Evolutionary conservation across 768 basidiomycete species (phyloP), one percentile per base, ranked within the genome.

Genomic region (Suillus luteus): DNA sequence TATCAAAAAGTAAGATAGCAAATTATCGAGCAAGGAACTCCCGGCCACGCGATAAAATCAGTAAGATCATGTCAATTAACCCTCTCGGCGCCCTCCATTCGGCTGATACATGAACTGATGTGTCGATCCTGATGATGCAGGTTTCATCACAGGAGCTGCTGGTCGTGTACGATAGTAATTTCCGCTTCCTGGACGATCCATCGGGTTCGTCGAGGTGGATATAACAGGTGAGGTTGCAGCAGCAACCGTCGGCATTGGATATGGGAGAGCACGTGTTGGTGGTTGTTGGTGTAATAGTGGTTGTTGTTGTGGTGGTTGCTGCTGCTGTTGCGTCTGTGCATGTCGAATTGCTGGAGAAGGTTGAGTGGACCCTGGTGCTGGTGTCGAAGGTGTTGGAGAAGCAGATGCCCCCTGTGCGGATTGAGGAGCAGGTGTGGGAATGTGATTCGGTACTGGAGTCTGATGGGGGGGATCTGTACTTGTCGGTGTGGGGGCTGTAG

Each of bases 231-330:
- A 84, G 0, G 86, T 85, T 52, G 81, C 81, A 11, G 81, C 85
- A 1, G 89, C 88, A 37, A 90, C 83, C 1, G 86, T 89, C 1
- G 89, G 89, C 87, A 90, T 89, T 7, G 89, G 87, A 83, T 86
- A 91, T 5, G 88, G 87, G 57, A 86, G 52, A 54, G 68, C 70
- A 52, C 64, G 71, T 33, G 76, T 69, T 1, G 73, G 65, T 17
- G 67, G 19, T 7, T 55, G 79, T 52, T 12, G 75, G 55, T 41
- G 75, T 63, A 35, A 58, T 40, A 15, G 59, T 12, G 66, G 61
- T 24, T 61, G 67, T 14, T 24, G 52, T 5, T 35, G 60, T 5
- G 35, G 60, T 1, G 24, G 57, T 24, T 46, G 41, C 38, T 76
- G n/a, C n/a, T n/a, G n/a, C n/a, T n/a, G n/a, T n/a, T n/a, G 75